Base-by-base conservation (phyloP, 495 filamentous ascomycete species). In the Cairneyella variabilis region DNA sequence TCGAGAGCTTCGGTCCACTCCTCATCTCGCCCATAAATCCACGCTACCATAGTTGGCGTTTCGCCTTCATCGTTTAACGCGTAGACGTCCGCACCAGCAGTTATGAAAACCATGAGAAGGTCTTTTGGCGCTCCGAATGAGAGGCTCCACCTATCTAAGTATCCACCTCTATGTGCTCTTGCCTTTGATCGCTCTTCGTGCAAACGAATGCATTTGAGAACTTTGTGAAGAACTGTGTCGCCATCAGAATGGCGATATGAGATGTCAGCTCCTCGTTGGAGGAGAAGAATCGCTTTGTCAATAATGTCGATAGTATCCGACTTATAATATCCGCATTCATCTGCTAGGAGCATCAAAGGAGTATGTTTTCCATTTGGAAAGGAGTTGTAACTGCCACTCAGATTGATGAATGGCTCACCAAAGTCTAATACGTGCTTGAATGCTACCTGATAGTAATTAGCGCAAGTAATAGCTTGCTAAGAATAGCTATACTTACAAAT, bases 1-100 rank as follows among this genome's bases (percentile, higher is more conserved):
- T 34, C 38, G 27, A 53, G 50, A 21, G 50, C 50, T 53, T 53
- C 39, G 16, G 18, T 34, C 51, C 51, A 54, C 25, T 54, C 51
- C 3, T 27, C 43, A 3, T 3, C 30, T 26, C 51, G 51, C 1
- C 42, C 34, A 28, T 54, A 39, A n/a, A 40, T 36, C 16, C 14
- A 10, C 3, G 51, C 51, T 8, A 39, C 21, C 21, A 14, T 23
- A 18, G 41, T 39, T 23, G 51, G 42, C 2, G 51, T 39, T 8
- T 41, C 11, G 1, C 42, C 42, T 17, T 17, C 41, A 28, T 40
- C 30, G 23, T 54, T 54, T 9, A 17, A 7, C 20, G 41, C 43
- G 32, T 39, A 48, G 16, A 47, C 32, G 40, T 54, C 51, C 16
- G 51, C 51, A 43, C 43, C 51, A 1, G 51, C 51, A 26, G 41